Percentiles rank a stretch among this genome's conserved stretches.
phyloP scores from a whole-genome alignment of 2,329 filamentous ascomycete genomes.

The Diaporthe nobilis region DNA sequence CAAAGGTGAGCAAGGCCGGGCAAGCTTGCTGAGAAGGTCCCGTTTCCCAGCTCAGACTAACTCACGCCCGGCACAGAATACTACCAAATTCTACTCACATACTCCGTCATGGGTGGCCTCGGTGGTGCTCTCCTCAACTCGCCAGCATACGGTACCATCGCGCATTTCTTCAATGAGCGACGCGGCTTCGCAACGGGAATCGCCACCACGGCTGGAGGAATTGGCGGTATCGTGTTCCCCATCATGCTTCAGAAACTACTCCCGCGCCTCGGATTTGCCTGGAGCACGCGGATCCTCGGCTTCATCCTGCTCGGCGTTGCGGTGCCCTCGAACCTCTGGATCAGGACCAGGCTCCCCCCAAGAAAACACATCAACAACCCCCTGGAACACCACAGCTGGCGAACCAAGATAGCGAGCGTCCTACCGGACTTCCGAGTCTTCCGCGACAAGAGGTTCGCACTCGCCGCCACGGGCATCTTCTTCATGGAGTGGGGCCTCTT shows the following conservation, averaged over 20 bases:
- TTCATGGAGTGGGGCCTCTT: constrained; percentile 81
- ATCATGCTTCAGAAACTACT: constrained; percentile 62
- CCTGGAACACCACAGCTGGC: background rate
- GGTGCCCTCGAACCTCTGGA: constrained; percentile 62
- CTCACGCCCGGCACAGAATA: constrained; percentile 61
- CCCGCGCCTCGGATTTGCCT: constrained; percentile 62
- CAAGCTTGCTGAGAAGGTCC: background rate
- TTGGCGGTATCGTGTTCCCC: constrained; percentile 78
- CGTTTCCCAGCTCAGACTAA: constrained; percentile 17
- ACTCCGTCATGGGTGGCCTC: constrained; percentile 80
- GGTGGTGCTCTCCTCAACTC: constrained; percentile 84
- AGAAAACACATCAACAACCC: constrained; percentile 45
- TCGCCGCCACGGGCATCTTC: constrained; percentile 75
- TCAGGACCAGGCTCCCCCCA: constrained; percentile 69
- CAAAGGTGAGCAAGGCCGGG: constrained; percentile 56
- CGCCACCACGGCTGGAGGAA: constrained; percentile 79
- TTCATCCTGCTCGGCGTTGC: constrained; percentile 64
- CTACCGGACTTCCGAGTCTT: constrained; percentile 75
- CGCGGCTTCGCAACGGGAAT: constrained; percentile 86
- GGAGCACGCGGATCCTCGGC: constrained; percentile 64
- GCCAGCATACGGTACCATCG: constrained; percentile 80
- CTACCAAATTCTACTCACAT: constrained; percentile 85
- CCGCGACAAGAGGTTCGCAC: constrained; percentile 69
- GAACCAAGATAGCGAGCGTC: constrained; percentile 50
- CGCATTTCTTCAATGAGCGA: constrained; percentile 82